These are phyloP conservation scores for Leccinum sublutescens DNA, from an alignment of 768 basidiomycete genomes.

Conservation along the genomic window DNA sequence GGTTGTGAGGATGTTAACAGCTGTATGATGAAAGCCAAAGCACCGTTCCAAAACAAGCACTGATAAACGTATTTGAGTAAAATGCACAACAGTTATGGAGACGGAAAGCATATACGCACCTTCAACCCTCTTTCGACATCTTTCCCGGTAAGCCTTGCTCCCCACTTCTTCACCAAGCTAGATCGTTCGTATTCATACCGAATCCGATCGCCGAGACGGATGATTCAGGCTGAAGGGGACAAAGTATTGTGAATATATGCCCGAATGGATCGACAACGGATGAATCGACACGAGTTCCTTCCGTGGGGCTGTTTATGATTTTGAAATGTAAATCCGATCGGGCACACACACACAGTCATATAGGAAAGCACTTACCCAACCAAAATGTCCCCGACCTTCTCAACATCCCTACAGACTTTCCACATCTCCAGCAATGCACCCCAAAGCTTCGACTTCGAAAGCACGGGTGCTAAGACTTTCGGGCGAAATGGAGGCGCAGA, in stretches of 20 bases:
- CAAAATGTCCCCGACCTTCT: slow-evolving; percentile 24
- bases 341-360: neutral
- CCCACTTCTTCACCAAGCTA: slow-evolving; percentile 67
- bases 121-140: slow-evolving; percentile 71
- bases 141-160: slow-evolving; percentile 72
- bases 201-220: slow-evolving; percentile 1
- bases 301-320: slow-evolving; percentile 20
- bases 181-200: slow-evolving; percentile 43
- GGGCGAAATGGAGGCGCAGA: slow-evolving; percentile 18
- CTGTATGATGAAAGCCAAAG: slow-evolving; percentile 5
- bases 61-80: neutral
- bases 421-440: slow-evolving; percentile 29
- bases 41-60: neutral
- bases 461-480: slow-evolving; percentile 18
- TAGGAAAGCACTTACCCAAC: slow-evolving; percentile 20
- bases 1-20: slow-evolving; percentile 23
- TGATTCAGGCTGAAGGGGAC: slow-evolving; percentile 10
- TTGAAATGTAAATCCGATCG: neutral
- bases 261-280: slow-evolving; percentile 26
- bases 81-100: neutral
- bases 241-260: slow-evolving; percentile 29
- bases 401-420: slow-evolving; percentile 20
- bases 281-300: slow-evolving; percentile 26
- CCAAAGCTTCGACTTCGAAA: slow-evolving; percentile 22
- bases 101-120: slow-evolving; percentile 37